Evolutionary conservation across 768 basidiomycete species (phyloP).

Genomic region (Chalciporus pseudorubinellus): DNA sequence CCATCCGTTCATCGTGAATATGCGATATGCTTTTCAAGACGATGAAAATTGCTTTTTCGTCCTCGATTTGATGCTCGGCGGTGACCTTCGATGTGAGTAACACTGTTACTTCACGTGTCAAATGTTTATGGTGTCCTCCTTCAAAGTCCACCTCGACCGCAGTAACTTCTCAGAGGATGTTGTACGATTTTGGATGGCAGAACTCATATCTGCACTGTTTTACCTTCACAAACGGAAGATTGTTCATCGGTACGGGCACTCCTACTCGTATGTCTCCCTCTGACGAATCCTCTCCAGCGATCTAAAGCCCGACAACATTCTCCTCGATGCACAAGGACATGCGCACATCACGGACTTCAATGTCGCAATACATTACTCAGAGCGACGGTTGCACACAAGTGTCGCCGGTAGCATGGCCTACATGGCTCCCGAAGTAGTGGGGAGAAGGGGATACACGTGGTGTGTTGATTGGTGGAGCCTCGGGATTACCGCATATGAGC

Average conservation of each 20-base stretch:
- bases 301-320: constrained; percentile 95
- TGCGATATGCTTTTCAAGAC: constrained; percentile 96
- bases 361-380: constrained; percentile 96
- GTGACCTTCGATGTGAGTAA: constrained; percentile 83
- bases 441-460: constrained; percentile 89
- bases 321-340: constrained; percentile 90
- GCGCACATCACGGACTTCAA: constrained; percentile 99
- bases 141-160: constrained; percentile 80
- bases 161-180: constrained; percentile 64
- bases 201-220: constrained; percentile 78
- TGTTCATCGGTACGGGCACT: constrained; percentile 76
- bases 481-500: constrained; percentile 86
- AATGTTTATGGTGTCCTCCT: background rate
- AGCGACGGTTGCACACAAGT: constrained; percentile 81
- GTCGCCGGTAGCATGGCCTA: constrained; percentile 99
- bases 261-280: background rate
- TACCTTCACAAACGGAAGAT: constrained; percentile 92
- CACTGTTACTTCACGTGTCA: background rate
- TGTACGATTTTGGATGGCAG: constrained; percentile 87
- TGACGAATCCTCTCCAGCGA: constrained; percentile 52
- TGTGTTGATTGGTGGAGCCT: constrained; percentile 96
- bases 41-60: constrained; percentile 98
- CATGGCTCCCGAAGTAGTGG: constrained; percentile 98
- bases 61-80: constrained; percentile 93
- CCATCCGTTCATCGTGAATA: constrained; percentile 84